These are phyloP conservation scores for Vaccinium macrocarpon DNA, from an alignment of 148 eudicot species.

Conservation along the genomic window DNA sequence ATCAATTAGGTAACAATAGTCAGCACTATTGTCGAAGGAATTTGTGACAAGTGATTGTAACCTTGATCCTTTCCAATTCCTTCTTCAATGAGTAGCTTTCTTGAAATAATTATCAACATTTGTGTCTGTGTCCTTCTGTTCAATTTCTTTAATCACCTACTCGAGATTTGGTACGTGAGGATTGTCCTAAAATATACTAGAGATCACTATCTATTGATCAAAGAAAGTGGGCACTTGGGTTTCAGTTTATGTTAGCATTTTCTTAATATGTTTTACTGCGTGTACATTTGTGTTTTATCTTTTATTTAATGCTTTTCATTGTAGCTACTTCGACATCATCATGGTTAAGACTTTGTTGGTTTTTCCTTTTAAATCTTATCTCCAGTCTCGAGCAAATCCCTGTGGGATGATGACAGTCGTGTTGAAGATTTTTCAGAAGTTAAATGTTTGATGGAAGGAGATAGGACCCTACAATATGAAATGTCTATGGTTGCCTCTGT, in stretches of 20 bases:
- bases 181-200: conserved; percentile 9
- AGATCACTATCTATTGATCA: conserved; percentile 19
- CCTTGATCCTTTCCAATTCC: too few relatives aligned
- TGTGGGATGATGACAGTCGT: neutral
- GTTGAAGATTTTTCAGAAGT: neutral
- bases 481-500: conserved; percentile 16
- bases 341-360: neutral
- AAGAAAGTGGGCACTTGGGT: conserved; percentile 30
- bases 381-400: neutral
- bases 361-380: neutral
- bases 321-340: neutral
- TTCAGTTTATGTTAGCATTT: conserved; percentile 14
- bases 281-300: neutral
- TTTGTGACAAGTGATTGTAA: too few relatives aligned
- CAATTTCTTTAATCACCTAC: too few relatives aligned
- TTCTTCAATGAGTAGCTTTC: too few relatives aligned
- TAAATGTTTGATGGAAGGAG: neutral
- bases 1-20: too few relatives aligned
- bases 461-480: conserved; percentile 20
- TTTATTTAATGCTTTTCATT: neutral
- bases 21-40: too few relatives aligned
- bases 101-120: too few relatives aligned
- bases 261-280: neutral
- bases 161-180: neutral
- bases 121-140: too few relatives aligned